These are phyloP conservation scores for Nicotiana sylvestris DNA, from an alignment of 257 asterid species.

Conservation along the genomic window DNA sequence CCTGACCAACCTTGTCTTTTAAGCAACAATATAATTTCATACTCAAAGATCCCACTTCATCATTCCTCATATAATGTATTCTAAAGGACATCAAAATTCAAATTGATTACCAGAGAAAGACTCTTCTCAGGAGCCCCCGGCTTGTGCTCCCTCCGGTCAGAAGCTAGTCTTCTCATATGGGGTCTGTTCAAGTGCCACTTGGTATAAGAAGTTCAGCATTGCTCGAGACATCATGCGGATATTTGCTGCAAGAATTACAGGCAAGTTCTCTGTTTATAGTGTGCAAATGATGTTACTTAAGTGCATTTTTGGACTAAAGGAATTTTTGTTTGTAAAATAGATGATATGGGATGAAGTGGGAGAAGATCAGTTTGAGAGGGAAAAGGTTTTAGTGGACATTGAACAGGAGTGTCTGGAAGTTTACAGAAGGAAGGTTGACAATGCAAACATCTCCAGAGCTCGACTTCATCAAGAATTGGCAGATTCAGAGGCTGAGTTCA, in stretches of 20 bases:
- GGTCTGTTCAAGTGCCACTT: slow-evolving; percentile 48
- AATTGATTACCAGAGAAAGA: slow-evolving; percentile 17
- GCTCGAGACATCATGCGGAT: slow-evolving; percentile 83
- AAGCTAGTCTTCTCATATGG: slow-evolving; percentile 40
- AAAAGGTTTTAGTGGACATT: slow-evolving; percentile 64
- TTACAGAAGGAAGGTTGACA: slow-evolving; percentile 83
- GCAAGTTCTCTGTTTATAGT: slow-evolving; percentile 30
- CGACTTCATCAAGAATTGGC: slow-evolving; percentile 88
- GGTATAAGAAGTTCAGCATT: slow-evolving; percentile 59
- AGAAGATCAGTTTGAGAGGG: slow-evolving; percentile 68
- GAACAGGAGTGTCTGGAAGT: slow-evolving; percentile 97
- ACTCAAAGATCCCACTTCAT: slow-evolving; percentile 46
- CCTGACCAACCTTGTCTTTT: slow-evolving; percentile 71
- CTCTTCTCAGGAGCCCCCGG: slow-evolving; percentile 10
- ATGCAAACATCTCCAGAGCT: slow-evolving; percentile 81
- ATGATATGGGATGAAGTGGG: slow-evolving; percentile 99
- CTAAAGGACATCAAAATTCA: slow-evolving; percentile 22
- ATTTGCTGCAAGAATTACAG: slow-evolving; percentile 86
- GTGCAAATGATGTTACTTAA: not conserved
- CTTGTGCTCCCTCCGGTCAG: slow-evolving; percentile 4
- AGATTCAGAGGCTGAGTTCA: slow-evolving; percentile 86
- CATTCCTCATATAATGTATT: slow-evolving; percentile 31
- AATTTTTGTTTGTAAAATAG: slow-evolving; percentile 31
- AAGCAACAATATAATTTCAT: slow-evolving; percentile 59
- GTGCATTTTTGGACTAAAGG: slow-evolving; percentile 7